phyloP scores from a whole-genome alignment of 768 basidiomycete species.

The Mycena sanguinolenta region DNA sequence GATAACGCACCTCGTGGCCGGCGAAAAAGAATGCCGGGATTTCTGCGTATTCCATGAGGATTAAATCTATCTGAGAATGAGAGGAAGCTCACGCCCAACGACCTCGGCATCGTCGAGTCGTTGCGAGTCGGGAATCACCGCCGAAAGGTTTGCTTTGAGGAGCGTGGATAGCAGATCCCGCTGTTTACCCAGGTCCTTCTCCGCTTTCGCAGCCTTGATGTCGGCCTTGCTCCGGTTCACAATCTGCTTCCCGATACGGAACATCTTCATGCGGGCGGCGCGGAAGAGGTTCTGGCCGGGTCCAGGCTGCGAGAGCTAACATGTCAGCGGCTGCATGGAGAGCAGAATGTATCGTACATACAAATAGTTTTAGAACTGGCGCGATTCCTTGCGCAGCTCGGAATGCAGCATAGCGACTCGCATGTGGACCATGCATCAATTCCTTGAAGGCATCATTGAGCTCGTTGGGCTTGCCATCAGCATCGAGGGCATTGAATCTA shows the following conservation, averaged over 20 bases:
- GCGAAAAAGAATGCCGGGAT: no score
- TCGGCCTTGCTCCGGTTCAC: constrained; percentile 53
- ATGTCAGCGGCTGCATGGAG: constrained; percentile 8
- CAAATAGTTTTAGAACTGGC: constrained; percentile 46
- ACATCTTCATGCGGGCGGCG: constrained; percentile 45
- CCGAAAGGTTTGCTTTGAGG: constrained; percentile 64
- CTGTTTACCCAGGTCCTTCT: constrained; percentile 41
- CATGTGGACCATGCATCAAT: constrained; percentile 38
- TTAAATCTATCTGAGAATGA: no score
- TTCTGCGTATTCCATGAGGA: no score
- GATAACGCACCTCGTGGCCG: no score
- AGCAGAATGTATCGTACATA: constrained; percentile 35
- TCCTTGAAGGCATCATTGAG: constrained; percentile 45
- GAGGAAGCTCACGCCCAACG: constrained; percentile 40
- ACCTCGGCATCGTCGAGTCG: constrained; percentile 63
- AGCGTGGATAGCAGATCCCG: constrained; percentile 63
- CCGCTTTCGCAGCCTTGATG: constrained; percentile 37
- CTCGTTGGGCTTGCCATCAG: constrained; percentile 43
- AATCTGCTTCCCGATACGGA: constrained; percentile 54
- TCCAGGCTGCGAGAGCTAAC: neutral
- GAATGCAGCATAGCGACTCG: constrained; percentile 17
- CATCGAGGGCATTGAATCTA: constrained; percentile 47
- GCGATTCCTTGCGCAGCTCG: constrained; percentile 35
- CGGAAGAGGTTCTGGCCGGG: constrained; percentile 21
- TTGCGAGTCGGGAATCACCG: constrained; percentile 57